Evolutionary conservation across 768 basidiomycete species (phyloP).

Genomic region (Lactarius quietus): DNA sequence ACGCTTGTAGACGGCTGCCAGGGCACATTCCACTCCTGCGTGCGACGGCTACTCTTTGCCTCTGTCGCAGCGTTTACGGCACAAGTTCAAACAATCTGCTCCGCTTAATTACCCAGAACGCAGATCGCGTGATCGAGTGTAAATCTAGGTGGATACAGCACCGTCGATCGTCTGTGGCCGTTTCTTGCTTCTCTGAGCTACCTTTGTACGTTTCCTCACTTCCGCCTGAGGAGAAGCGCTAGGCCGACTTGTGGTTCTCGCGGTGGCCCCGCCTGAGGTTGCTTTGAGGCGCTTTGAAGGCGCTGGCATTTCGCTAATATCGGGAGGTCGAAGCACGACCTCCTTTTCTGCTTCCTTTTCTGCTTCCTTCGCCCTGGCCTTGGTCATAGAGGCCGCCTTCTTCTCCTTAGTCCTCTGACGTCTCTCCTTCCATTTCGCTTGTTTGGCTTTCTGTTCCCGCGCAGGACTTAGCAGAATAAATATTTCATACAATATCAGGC

Average conservation of each 20-base stretch:
- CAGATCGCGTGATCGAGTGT: too few relatives aligned
- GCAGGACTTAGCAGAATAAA: neutral
- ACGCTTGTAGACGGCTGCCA: neutral
- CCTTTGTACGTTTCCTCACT: neutral
- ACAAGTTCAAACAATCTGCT: too few relatives aligned
- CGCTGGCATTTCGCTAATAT: neutral
- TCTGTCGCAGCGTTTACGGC: neutral
- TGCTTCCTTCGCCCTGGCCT: conserved; percentile 26
- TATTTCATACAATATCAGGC: neutral
- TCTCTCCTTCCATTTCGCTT: conserved; percentile 42
- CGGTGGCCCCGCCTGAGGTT: neutral
- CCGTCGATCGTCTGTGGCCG: neutral
- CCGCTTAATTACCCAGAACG: too few relatives aligned
- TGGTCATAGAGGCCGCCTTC: conserved; percentile 38
- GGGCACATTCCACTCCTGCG: neutral
- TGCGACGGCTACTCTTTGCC: neutral
- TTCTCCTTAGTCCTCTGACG: conserved; percentile 48
- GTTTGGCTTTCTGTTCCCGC: conserved; percentile 44
- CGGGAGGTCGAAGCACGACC: neutral
- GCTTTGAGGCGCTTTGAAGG: conserved; percentile 4
- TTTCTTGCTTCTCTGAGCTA: neutral
- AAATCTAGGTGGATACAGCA: neutral
- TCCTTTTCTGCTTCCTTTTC: conserved; percentile 1
- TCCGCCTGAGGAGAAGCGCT: neutral
- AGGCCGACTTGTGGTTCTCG: neutral